Conservation (phyloP, 768 basidiomycete species). For the Psilocybe cyanescens region DNA sequence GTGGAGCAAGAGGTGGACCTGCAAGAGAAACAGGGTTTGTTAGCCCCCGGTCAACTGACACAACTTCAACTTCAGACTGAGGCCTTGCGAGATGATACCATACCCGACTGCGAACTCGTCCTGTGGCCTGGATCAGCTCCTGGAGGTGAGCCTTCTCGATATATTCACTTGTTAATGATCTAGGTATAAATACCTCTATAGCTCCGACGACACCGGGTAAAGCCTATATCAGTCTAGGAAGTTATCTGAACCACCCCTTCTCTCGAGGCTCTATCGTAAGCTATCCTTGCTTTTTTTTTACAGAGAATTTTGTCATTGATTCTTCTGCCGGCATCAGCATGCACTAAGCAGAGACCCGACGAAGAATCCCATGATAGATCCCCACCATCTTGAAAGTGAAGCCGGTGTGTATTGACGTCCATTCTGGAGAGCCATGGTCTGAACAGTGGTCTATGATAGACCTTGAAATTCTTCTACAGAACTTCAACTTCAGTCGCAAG, state of each 20-base stretch:
- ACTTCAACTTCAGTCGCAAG: constrained; percentile 33
- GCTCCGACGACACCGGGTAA: constrained; percentile 40
- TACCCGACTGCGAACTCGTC: constrained; percentile 33
- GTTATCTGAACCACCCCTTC: constrained; percentile 43
- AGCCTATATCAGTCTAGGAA: constrained; percentile 43
- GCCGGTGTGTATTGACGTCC: constrained; percentile 31
- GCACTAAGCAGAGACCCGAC: constrained; percentile 33
- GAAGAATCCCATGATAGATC: constrained; percentile 39
- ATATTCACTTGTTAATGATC: not conserved
- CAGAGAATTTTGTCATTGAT: no score
- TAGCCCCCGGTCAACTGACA: constrained; percentile 37
- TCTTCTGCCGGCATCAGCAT: constrained; percentile 23
- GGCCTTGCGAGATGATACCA: constrained; percentile 24
- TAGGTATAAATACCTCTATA: constrained; percentile 7
- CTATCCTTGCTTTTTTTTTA: not conserved
- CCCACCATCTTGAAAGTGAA: constrained; percentile 43
- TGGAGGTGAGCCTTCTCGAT: constrained; percentile 5
- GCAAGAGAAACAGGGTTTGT: constrained; percentile 16
- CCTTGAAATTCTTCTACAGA: constrained; percentile 33
- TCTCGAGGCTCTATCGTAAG: constrained; percentile 51
- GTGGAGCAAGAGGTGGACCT: constrained; percentile 27
- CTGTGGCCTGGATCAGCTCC: constrained; percentile 22
- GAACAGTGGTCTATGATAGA: constrained; percentile 21
- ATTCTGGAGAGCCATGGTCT: not conserved
- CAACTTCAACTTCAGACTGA: constrained; percentile 44